These are phyloP conservation scores for Hyaloperonospora arabidopsidis DNA, from an alignment of 352 stramenopile species.

Conservation along the genomic window DNA sequence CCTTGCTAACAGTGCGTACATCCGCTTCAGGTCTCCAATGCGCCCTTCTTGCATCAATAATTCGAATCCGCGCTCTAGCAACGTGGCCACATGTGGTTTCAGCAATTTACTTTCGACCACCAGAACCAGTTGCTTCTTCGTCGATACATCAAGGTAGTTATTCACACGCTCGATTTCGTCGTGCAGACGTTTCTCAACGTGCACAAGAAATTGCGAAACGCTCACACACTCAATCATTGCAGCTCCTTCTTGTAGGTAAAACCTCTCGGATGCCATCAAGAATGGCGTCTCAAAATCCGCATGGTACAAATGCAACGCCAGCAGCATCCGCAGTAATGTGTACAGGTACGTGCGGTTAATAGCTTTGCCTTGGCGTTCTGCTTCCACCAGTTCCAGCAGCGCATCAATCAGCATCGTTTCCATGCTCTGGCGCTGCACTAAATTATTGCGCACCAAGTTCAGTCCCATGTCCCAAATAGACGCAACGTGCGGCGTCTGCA, in stretches of 20 bases:
- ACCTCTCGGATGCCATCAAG: constrained; percentile 76
- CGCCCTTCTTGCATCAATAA: constrained; percentile 74
- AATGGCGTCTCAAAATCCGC: constrained; percentile 82
- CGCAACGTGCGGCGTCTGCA: constrained; percentile 72
- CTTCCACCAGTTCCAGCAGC: constrained; percentile 80
- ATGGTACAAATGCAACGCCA: constrained; percentile 81
- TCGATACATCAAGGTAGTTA: constrained; percentile 69
- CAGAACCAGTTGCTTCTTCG: constrained; percentile 57
- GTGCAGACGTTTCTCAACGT: constrained; percentile 81
- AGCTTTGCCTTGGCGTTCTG: constrained; percentile 80
- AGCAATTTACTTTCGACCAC: constrained; percentile 82
- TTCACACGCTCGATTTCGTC: constrained; percentile 74
- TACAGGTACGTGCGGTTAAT: constrained; percentile 81
- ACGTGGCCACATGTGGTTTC: constrained; percentile 64
- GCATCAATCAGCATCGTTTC: constrained; percentile 63
- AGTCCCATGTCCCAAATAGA: constrained; percentile 91
- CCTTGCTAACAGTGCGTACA: constrained; percentile 75
- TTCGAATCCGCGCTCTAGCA: constrained; percentile 85
- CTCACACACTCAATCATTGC: constrained; percentile 46
- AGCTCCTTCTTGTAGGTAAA: constrained; percentile 80
- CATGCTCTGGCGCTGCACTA: constrained; percentile 45
- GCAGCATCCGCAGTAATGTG: constrained; percentile 76
- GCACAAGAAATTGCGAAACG: constrained; percentile 79
- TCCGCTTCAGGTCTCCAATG: constrained; percentile 79
- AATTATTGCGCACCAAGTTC: constrained; percentile 50